phyloP scores from a whole-genome alignment of 768 basidiomycete genomes.

The Suillus weaverae region DNA sequence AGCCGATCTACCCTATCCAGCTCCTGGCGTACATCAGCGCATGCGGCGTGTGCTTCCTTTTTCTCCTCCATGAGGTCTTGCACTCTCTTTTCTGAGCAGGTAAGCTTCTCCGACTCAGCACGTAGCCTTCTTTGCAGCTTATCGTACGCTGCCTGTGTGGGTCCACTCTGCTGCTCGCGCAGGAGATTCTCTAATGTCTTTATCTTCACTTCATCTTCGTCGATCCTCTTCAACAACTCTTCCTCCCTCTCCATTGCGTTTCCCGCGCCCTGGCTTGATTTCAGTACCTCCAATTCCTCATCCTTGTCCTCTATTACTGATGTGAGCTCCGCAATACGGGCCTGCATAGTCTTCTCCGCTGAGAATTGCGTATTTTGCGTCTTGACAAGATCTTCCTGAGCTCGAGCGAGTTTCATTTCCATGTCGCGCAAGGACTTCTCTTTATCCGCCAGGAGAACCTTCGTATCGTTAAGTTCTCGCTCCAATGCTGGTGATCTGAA shows the following conservation, averaged over 20 bases:
- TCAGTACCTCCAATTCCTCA: conserved; percentile 54
- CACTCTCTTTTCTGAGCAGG: conserved; percentile 43
- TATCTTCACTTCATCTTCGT: conserved; percentile 72
- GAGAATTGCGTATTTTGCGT: conserved; percentile 62
- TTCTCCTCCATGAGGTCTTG: conserved; percentile 53
- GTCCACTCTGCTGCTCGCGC: conserved; percentile 37
- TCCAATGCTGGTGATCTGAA: conserved; percentile 52
- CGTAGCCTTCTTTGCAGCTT: conserved; percentile 43
- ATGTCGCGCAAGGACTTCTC: conserved; percentile 43
- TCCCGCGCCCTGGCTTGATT: conserved; percentile 35
- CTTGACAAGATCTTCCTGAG: conserved; percentile 49
- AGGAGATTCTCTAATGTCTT: conserved; percentile 52
- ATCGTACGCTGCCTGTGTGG: conserved; percentile 36
- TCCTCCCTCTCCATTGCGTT: conserved; percentile 52
- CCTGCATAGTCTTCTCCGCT: conserved; percentile 45
- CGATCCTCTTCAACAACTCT: conserved; percentile 62
- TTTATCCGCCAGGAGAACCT: conserved; percentile 43
- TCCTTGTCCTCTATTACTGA: conserved; percentile 53
- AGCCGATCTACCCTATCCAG: conserved; percentile 25
- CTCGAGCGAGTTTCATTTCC: conserved; percentile 49
- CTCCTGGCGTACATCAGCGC: conserved; percentile 39
- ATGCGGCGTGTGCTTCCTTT: conserved; percentile 46
- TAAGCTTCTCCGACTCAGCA: conserved; percentile 41
- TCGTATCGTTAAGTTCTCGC: conserved; percentile 52
- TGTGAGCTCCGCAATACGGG: conserved; percentile 46